Percentiles rank a stretch among this genome's conserved stretches.
These are phyloP conservation scores for Brettanomyces naardenensis DNA, from an alignment of 805 yeast species.

Conservation along the genomic window DNA sequence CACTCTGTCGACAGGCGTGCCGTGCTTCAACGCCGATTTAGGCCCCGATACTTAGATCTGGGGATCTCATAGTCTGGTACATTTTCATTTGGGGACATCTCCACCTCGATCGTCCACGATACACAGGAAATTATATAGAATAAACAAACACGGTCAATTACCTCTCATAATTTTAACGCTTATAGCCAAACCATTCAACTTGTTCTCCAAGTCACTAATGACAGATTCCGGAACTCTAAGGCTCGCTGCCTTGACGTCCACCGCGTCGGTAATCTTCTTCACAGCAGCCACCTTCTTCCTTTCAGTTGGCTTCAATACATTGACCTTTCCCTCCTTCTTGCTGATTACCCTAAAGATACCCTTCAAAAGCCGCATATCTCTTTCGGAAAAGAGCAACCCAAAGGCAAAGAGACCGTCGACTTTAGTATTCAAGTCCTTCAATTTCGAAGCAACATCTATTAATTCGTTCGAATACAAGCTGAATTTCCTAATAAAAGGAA, in stretches of 20 bases:
- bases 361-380: slow-evolving; percentile 9
- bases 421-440: slow-evolving; percentile 12
- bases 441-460: slow-evolving; percentile 3
- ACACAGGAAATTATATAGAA: too few species aligned
- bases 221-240: background rate
- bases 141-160: too few species aligned
- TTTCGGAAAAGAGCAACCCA: slow-evolving; percentile 1
- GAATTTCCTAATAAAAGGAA: slow-evolving; percentile 10
- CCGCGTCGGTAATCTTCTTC: too few species aligned
- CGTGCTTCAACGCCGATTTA: too few species aligned
- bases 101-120: too few species aligned
- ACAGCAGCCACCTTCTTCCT: background rate
- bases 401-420: slow-evolving; percentile 1
- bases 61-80: too few species aligned
- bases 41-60: too few species aligned
- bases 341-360: slow-evolving; percentile 7
- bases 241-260: too few species aligned
- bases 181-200: background rate
- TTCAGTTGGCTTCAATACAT: background rate
- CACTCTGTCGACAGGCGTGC: too few species aligned
- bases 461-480: slow-evolving; percentile 6
- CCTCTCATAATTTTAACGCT: background rate
- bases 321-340: background rate
- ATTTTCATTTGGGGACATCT: too few species aligned
- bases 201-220: background rate